A percentile compares a stretch with the other conserved stretches of the same genome.
phyloP scores from a whole-genome alignment of 2,329 filamentous ascomycete genomes.

The Aspergillus sp. region DNA sequence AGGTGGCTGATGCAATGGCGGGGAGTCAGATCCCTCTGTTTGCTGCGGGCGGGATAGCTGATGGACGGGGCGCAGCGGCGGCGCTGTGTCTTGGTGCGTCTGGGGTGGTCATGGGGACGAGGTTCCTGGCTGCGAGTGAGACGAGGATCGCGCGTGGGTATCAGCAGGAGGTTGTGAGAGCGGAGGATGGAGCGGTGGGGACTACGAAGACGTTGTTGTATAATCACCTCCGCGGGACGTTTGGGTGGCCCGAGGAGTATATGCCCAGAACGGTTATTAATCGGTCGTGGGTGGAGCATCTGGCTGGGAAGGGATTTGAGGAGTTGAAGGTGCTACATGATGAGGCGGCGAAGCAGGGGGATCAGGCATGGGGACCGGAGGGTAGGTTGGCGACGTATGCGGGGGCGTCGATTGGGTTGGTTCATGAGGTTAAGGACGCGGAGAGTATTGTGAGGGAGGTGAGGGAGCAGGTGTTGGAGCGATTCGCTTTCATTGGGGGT shows the following conservation, averaged over 20 bases:
- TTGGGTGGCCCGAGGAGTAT: slow-evolving; percentile 61
- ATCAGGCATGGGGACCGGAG: slow-evolving; percentile 51
- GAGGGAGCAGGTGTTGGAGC: not conserved
- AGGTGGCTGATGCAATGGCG: slow-evolving; percentile 49
- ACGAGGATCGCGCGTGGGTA: slow-evolving; percentile 56
- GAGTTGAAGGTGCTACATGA: slow-evolving; percentile 50
- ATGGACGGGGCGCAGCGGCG: slow-evolving; percentile 54
- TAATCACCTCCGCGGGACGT: slow-evolving; percentile 58
- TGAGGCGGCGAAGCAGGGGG: slow-evolving; percentile 41
- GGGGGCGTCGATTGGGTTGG: slow-evolving; percentile 49
- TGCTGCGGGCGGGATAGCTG: slow-evolving; percentile 57
- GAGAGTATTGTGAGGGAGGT: slow-evolving; percentile 39
- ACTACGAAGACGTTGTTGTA: slow-evolving; percentile 57
- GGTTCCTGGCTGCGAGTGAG: slow-evolving; percentile 59
- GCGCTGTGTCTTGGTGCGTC: slow-evolving; percentile 55
- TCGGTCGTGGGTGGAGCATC: slow-evolving; percentile 51
- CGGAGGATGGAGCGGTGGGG: slow-evolving; percentile 53
- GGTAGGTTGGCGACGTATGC: slow-evolving; percentile 56
- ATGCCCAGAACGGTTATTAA: slow-evolving; percentile 62
- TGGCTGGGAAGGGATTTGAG: slow-evolving; percentile 47
- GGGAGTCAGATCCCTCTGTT: slow-evolving; percentile 47
- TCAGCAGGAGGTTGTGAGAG: slow-evolving; percentile 52
- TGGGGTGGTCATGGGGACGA: slow-evolving; percentile 64
- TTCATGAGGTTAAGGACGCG: slow-evolving; percentile 45
- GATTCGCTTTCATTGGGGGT: not conserved